Evolutionary conservation across 805 yeast species (phyloP).

Genomic region (Lipomyces lipofer): DNA sequence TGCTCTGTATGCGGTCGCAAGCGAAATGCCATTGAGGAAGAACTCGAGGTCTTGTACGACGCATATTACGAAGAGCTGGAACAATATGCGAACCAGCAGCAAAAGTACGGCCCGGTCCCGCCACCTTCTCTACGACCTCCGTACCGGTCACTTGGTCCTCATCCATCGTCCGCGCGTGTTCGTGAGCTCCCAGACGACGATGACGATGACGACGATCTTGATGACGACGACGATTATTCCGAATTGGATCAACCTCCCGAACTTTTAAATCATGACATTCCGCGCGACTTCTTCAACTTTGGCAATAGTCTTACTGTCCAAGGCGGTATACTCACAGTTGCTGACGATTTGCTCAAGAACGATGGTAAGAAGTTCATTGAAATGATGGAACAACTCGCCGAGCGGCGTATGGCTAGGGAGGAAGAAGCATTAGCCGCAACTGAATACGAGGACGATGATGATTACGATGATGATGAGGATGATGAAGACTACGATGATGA

Average conservation of each 20-base stretch:
- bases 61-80: slow-evolving; percentile 59
- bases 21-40: slow-evolving; percentile 69
- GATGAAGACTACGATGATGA: slow-evolving; percentile 35
- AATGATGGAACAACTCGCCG: slow-evolving; percentile 75
- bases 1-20: slow-evolving; percentile 80
- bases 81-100: slow-evolving; percentile 35
- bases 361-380: slow-evolving; percentile 77
- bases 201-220: slow-evolving; percentile 27
- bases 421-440: slow-evolving; percentile 37
- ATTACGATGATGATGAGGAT: slow-evolving; percentile 39
- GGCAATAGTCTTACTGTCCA: slow-evolving; percentile 39
- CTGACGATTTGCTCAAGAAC: slow-evolving; percentile 74
- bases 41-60: slow-evolving; percentile 71
- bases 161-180: slow-evolving; percentile 17
- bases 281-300: slow-evolving; percentile 36
- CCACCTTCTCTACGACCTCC: slow-evolving; percentile 23
- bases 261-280: slow-evolving; percentile 20
- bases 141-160: slow-evolving; percentile 14
- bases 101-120: slow-evolving; percentile 27
- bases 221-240: slow-evolving; percentile 28
- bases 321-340: slow-evolving; percentile 58
- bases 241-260: slow-evolving; percentile 22
- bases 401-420: slow-evolving; percentile 47
- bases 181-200: slow-evolving; percentile 26
- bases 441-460: slow-evolving; percentile 40